Evolutionary conservation across 1,139 yeast genomes (phyloP).

Genomic region (Citeromyces hawaiiensis): DNA sequence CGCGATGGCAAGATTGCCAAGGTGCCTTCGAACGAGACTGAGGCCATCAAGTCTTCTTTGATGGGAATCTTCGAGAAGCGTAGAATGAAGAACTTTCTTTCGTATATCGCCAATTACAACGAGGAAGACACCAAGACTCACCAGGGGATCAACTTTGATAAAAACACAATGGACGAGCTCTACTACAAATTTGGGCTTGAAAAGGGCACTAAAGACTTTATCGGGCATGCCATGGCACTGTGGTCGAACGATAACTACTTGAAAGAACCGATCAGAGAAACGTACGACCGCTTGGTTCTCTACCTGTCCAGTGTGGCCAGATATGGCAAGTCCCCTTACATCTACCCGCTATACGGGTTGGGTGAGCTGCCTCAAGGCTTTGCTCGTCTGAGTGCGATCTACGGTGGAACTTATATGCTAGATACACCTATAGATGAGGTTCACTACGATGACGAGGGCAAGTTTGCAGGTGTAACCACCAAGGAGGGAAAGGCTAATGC

Average conservation of each 20-base stretch:
- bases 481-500: slow-evolving; percentile 90
- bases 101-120: slow-evolving; percentile 71
- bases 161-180: slow-evolving; percentile 84
- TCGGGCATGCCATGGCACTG: slow-evolving; percentile 98
- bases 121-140: slow-evolving; percentile 75
- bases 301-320: slow-evolving; percentile 87
- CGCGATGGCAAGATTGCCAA: slow-evolving; percentile 85
- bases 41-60: slow-evolving; percentile 81
- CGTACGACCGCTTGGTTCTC: slow-evolving; percentile 73
- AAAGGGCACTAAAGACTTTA: slow-evolving; percentile 86
- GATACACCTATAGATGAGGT: slow-evolving; percentile 92
- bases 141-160: slow-evolving; percentile 76
- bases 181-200: slow-evolving; percentile 86
- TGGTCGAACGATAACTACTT: slow-evolving; percentile 91
- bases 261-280: slow-evolving; percentile 82
- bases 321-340: slow-evolving; percentile 92
- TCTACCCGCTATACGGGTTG: slow-evolving; percentile 90
- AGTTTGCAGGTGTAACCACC: slow-evolving; percentile 76
- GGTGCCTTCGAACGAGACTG: slow-evolving; percentile 86
- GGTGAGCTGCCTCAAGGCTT: slow-evolving; percentile 98
- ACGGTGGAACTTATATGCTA: slow-evolving; percentile 98
- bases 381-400: slow-evolving; percentile 92
- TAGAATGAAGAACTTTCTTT: slow-evolving; percentile 84
- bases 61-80: slow-evolving; percentile 97
- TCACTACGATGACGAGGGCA: slow-evolving; percentile 56